Evolutionary conservation across 768 basidiomycete species (phyloP).

Genomic region (Mycena metata): DNA sequence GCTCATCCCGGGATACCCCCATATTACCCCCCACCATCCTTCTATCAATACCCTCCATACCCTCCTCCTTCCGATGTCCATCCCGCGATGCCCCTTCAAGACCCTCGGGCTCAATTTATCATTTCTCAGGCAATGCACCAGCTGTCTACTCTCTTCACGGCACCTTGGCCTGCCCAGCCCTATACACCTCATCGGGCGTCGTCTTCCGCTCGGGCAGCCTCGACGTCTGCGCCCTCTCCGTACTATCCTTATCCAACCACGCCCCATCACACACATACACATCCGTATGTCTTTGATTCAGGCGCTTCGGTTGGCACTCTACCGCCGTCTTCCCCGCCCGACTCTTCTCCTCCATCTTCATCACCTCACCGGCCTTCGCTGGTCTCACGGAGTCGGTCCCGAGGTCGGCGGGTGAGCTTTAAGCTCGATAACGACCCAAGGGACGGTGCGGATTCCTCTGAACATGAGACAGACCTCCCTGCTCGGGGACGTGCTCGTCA

Average conservation of each 20-base stretch:
- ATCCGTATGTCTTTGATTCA: constrained; percentile 60
- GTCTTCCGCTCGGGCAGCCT: constrained; percentile 24
- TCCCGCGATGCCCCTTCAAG: constrained; percentile 50
- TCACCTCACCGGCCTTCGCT: constrained; percentile 53
- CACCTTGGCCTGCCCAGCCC: constrained; percentile 37
- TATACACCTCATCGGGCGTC: constrained; percentile 44
- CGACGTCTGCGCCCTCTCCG: constrained; percentile 29
- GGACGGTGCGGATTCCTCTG: background rate
- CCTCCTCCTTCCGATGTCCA: constrained; percentile 39
- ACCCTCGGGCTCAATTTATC: constrained; percentile 57
- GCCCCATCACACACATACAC: constrained; percentile 52
- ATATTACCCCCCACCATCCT: constrained; percentile 31
- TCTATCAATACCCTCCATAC: constrained; percentile 44
- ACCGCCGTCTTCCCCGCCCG: constrained; percentile 67
- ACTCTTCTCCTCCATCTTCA: constrained; percentile 56
- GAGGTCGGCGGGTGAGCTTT: constrained; percentile 72
- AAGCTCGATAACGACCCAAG: constrained; percentile 50
- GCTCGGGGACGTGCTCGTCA: background rate
- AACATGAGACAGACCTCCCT: background rate
- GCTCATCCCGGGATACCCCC: constrained; percentile 4
- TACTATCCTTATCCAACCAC: constrained; percentile 51
- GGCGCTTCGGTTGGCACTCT: constrained; percentile 60
- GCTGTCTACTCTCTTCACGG: constrained; percentile 49
- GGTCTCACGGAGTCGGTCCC: constrained; percentile 64
- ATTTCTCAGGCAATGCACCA: constrained; percentile 62